Conservation (phyloP, 2,329 filamentous ascomycete species). For the Aschersonia sp. region DNA sequence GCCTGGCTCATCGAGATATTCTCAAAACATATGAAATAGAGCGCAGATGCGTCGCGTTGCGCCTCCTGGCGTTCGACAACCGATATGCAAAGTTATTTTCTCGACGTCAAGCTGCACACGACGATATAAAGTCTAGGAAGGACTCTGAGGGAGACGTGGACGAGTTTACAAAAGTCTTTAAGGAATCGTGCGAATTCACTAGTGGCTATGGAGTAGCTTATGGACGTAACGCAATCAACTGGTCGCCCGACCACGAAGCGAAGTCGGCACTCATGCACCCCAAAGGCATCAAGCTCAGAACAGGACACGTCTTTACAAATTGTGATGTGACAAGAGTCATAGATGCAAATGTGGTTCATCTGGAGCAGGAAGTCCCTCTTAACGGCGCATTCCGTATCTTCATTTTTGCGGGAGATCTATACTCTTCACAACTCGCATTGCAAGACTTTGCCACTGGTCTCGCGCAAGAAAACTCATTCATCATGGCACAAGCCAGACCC, state of each 20-base stretch:
- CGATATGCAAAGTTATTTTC: constrained; percentile 86
- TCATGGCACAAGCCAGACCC: constrained; percentile 44
- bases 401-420: constrained; percentile 62
- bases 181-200: constrained; percentile 82
- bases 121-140: constrained; percentile 43
- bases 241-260: constrained; percentile 58
- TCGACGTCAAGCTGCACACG: constrained; percentile 54
- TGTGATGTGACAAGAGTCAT: constrained; percentile 73
- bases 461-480: constrained; percentile 55
- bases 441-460: constrained; percentile 54
- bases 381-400: constrained; percentile 83
- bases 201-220: constrained; percentile 86
- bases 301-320: constrained; percentile 64
- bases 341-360: constrained; percentile 78
- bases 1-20: constrained; percentile 60
- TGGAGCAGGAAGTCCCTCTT: constrained; percentile 78
- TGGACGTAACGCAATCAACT: constrained; percentile 69
- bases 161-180: constrained; percentile 79
- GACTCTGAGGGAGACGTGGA: constrained; percentile 32
- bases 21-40: constrained; percentile 79
- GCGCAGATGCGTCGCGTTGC: constrained; percentile 72
- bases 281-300: constrained; percentile 46
- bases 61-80: constrained; percentile 72
- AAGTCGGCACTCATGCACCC: constrained; percentile 57
- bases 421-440: constrained; percentile 46